These are phyloP conservation scores for Mucor saturninus DNA, from an alignment of 371 early-diverging fungal species.

Conservation along the genomic window DNA sequence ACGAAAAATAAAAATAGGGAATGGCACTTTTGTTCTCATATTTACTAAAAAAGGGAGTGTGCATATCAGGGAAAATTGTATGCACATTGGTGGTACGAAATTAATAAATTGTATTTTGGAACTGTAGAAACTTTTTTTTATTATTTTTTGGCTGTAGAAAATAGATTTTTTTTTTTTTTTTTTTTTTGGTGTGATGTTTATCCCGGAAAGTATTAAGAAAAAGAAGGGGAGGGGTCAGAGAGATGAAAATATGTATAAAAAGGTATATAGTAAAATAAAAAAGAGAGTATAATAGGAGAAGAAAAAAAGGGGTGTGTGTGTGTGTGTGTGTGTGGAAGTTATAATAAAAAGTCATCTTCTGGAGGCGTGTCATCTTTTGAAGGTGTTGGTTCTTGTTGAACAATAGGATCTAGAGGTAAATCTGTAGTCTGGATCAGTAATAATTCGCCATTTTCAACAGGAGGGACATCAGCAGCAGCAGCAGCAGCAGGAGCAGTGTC, in stretches of 20 bases:
- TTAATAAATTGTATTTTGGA: too few species aligned
- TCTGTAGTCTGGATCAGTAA: neutral
- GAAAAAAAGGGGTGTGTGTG: neutral
- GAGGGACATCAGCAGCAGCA: too few species aligned
- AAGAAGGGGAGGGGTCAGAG: neutral
- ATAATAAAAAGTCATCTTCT: constrained; percentile 1
- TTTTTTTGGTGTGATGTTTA: neutral
- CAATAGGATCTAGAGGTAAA: neutral
- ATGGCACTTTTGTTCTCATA: too few species aligned
- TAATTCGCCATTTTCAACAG: too few species aligned
- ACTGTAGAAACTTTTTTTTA: neutral
- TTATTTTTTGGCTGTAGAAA: neutral
- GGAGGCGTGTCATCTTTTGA: neutral
- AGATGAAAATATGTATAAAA: neutral
- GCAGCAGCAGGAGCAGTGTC: neutral
- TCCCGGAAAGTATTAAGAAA: neutral
- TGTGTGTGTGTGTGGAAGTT: neutral
- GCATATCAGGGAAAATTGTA: too few species aligned
- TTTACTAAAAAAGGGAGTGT: too few species aligned
- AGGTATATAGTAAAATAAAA: neutral
- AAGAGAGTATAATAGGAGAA: neutral
- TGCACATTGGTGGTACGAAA: too few species aligned
- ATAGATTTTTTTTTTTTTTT: neutral
- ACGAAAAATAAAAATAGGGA: too few species aligned
- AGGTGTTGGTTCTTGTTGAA: constrained; percentile 8